A percentile compares a stretch with the other conserved stretches of the same genome.
Conservation (phyloP, 1,139 yeast species). For the Yamadazyma jaroonii region DNA sequence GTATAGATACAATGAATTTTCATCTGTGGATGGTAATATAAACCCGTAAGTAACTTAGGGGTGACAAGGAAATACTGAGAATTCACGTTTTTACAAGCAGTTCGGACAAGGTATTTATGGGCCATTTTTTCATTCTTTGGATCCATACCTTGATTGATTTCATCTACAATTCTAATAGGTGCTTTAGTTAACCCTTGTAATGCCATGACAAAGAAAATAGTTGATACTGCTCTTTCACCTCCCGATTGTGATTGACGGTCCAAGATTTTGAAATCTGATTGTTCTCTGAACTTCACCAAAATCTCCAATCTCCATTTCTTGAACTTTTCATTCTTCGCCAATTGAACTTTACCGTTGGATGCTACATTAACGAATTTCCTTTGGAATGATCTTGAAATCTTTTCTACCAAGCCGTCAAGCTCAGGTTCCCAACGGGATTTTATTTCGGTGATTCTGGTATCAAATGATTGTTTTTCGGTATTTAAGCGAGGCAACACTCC, state of each 20-base stretch:
- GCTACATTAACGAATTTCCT: conserved; percentile 71
- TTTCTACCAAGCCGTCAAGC: conserved; percentile 46
- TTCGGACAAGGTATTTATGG: conserved; percentile 80
- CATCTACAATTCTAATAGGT: conserved; percentile 95
- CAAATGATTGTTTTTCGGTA: conserved; percentile 21
- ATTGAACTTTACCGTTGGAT: conserved; percentile 75
- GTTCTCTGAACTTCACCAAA: conserved; percentile 80
- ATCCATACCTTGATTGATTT: conserved; percentile 99
- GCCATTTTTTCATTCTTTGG: conserved; percentile 87
- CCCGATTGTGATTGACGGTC: conserved; percentile 94
- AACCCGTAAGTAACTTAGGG: conserved; percentile 80
- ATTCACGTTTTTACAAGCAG: conserved; percentile 64
- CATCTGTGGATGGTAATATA: conserved; percentile 80
- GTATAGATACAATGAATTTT: conserved; percentile 87
- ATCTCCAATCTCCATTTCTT: conserved; percentile 84
- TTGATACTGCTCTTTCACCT: conserved; percentile 95
- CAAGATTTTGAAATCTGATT: conserved; percentile 63
- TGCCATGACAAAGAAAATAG: conserved; percentile 86
- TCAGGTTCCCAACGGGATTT: conserved; percentile 57
- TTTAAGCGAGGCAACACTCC: conserved; percentile 33
- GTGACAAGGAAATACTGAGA: conserved; percentile 89
- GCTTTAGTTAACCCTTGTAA: conserved; percentile 87
- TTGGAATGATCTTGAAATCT: conserved; percentile 63
- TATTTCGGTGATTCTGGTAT: conserved; percentile 37
- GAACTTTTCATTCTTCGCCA: conserved; percentile 54